A percentile compares a stretch with the other conserved stretches of the same genome.
phyloP scores from a whole-genome alignment of 352 stramenopile species.

The Phytopythium boreale region DNA sequence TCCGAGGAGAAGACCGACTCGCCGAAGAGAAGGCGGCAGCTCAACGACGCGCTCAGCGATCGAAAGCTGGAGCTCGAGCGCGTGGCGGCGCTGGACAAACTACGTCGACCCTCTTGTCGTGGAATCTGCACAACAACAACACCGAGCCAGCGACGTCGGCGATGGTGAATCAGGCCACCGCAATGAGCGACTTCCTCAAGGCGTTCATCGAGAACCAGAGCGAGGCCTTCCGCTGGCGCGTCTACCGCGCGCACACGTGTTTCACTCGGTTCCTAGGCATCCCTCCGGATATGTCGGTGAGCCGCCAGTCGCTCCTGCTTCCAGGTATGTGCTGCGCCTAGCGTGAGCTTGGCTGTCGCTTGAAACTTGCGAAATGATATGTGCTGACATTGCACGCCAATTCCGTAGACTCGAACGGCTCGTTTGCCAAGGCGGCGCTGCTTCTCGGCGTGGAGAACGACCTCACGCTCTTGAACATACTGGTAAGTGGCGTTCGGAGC shows the following conservation, averaged over 20 bases:
- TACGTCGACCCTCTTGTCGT: conserved; percentile 4
- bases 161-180: conserved; percentile 48
- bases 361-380: neutral
- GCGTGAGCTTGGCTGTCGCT: neutral
- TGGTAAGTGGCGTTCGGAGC: conserved; percentile 35
- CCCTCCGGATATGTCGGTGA: conserved; percentile 67
- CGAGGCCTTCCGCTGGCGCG: conserved; percentile 69
- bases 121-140: conserved; percentile 3
- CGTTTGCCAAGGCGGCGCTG: conserved; percentile 50
- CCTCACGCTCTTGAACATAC: conserved; percentile 87
- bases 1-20: conserved; percentile 24
- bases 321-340: conserved; percentile 27
- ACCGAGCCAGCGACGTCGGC: conserved; percentile 24
- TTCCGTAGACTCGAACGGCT: conserved; percentile 40
- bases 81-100: neutral
- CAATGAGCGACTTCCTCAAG: conserved; percentile 79
- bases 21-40: conserved; percentile 12
- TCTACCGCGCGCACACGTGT: conserved; percentile 79
- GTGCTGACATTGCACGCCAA: neutral
- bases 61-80: neutral
- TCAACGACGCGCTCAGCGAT: conserved; percentile 25
- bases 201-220: conserved; percentile 83
- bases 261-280: conserved; percentile 65
- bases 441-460: conserved; percentile 85
- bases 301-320: conserved; percentile 63